Conservation (phyloP, 768 basidiomycete genomes). For the Boletus vermiculosoides region DNA sequence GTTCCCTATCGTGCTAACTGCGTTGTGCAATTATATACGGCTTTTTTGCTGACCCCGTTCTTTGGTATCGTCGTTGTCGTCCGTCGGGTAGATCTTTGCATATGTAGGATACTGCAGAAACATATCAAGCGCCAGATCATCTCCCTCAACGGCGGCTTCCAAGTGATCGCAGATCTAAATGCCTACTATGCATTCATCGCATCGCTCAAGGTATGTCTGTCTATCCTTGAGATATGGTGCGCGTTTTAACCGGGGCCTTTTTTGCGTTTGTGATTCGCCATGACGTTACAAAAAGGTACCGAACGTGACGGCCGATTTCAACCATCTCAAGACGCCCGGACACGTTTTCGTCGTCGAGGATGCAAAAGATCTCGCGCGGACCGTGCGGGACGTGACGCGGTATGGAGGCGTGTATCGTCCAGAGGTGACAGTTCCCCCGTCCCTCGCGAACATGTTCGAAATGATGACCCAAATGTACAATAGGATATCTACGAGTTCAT, state of each 20-base stretch:
- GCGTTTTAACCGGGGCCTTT: not conserved
- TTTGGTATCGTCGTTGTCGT: no score
- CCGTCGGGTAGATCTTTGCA: no score
- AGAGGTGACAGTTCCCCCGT: constrained; percentile 54
- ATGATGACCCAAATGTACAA: no score
- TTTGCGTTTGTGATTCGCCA: no score
- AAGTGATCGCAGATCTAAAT: constrained; percentile 95
- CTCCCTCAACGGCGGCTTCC: constrained; percentile 90
- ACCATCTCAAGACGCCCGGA: constrained; percentile 94
- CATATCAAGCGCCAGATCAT: constrained; percentile 98
- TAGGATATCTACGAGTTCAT: constrained; percentile 93
- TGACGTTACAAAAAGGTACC: constrained; percentile 49
- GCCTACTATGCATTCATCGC: constrained; percentile 88
- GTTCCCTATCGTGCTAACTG: not conserved
- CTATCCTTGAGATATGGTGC: not conserved
- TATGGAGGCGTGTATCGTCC: constrained; percentile 95
- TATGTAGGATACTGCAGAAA: constrained; percentile 71
- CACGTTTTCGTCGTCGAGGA: constrained; percentile 96
- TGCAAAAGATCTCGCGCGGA: constrained; percentile 94
- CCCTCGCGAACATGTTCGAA: not conserved
- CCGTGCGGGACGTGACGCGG: constrained; percentile 90
- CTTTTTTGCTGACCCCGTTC: not conserved
- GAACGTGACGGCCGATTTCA: constrained; percentile 83
- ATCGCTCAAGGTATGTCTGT: constrained; percentile 67
- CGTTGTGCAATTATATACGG: no score